Percentiles rank a stretch among this genome's conserved stretches.
Evolutionary conservation across 2,329 filamentous ascomycete genomes (phyloP).

Genomic region (Colletotrichum musae): DNA sequence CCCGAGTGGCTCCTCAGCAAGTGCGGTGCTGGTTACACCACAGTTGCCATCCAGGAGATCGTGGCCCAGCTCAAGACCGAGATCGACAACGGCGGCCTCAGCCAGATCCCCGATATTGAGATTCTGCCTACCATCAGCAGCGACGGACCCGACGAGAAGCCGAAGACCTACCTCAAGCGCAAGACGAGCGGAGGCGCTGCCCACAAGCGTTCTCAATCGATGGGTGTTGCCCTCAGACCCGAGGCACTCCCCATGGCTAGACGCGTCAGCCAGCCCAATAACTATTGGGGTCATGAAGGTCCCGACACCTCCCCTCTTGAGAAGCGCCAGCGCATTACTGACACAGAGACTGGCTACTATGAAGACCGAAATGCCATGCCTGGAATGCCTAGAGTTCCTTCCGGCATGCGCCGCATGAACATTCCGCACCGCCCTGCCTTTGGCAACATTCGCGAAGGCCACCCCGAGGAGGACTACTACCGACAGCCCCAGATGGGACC

Average conservation of each 20-base stretch:
- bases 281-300: conserved; percentile 41
- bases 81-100: conserved; percentile 58
- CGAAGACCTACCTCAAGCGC: conserved; percentile 47
- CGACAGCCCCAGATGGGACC: conserved; percentile 39
- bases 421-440: conserved; percentile 45
- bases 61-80: conserved; percentile 61
- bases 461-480: conserved; percentile 48
- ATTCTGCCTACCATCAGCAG: conserved; percentile 69
- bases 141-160: conserved; percentile 46
- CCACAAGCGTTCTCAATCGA: conserved; percentile 55
- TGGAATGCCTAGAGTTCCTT: conserved; percentile 35
- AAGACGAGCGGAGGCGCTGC: conserved; percentile 43
- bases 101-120: conserved; percentile 71
- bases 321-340: conserved; percentile 48
- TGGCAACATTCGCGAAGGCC: conserved; percentile 52
- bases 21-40: conserved; percentile 63
- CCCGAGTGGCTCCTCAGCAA: conserved; percentile 65
- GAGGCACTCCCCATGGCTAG: conserved; percentile 45
- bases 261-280: conserved; percentile 47
- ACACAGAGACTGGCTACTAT: conserved; percentile 42
- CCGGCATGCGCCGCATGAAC: conserved; percentile 44
- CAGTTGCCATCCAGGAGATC: conserved; percentile 63
- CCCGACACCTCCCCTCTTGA: conserved; percentile 43
- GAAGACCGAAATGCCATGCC: conserved; percentile 44
- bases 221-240: conserved; percentile 46